These are phyloP conservation scores for Chenopodium berlandieri DNA, from an alignment of 148 eudicot genomes.

Conservation along the genomic window DNA sequence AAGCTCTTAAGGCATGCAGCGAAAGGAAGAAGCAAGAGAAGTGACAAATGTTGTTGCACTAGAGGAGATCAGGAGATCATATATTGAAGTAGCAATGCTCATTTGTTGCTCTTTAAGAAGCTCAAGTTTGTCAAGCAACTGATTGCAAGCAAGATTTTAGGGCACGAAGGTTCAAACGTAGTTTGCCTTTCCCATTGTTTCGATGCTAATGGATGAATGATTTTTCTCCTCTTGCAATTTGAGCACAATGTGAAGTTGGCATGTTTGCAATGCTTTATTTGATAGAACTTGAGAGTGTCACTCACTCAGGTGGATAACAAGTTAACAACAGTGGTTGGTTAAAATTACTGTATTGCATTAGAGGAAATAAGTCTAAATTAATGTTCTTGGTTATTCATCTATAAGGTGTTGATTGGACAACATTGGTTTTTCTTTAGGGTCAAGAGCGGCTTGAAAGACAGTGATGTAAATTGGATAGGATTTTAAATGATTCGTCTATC, in stretches of 20 bases:
- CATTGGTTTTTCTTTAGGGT: too few species aligned
- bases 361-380: too few species aligned
- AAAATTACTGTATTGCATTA: too few species aligned
- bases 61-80: not conserved
- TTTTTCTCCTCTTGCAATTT: not conserved
- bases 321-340: not conserved
- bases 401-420: too few species aligned
- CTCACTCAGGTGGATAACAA: not conserved
- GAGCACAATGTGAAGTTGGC: not conserved
- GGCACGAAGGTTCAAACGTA: not conserved
- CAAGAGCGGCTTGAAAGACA: too few species aligned
- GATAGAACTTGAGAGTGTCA: not conserved
- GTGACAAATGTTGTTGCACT: slow-evolving; percentile 8
- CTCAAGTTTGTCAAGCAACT: not conserved
- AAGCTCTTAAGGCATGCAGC: slow-evolving; percentile 35
- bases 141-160: not conserved
- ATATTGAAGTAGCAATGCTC: not conserved
- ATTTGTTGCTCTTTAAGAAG: not conserved
- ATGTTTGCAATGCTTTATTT: not conserved
- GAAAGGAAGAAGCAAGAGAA: slow-evolving; percentile 22
- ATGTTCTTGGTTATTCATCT: too few species aligned
- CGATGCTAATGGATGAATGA: not conserved
- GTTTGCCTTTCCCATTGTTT: not conserved
- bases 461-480: too few species aligned
- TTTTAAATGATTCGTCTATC: too few species aligned